Base-by-base conservation (phyloP, 2,329 filamentous ascomycete genomes). In the Trichoderma simmonsii region DNA sequence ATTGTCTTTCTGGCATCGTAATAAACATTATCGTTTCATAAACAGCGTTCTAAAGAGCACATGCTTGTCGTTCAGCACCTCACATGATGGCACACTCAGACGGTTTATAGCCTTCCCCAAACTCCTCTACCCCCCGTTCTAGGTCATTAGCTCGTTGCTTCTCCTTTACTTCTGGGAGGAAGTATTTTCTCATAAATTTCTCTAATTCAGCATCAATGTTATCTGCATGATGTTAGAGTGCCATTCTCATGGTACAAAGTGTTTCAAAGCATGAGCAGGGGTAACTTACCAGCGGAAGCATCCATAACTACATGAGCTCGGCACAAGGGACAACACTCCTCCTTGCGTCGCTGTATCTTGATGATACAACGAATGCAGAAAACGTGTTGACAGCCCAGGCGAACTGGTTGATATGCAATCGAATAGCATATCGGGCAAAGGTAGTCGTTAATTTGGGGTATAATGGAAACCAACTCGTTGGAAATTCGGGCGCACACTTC, bases 301-400 rank as follows among this genome's bases (percentile, higher is more conserved):
- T 86, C 83, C 83, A 93, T 86, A 12, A 97, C 88, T 0, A 91
- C 92, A 72, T 91, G 87, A 21, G 89, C 87, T 72, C 94, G 87
- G 79, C 94, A 97, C 69, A 96, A 84, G 0, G 94, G 93, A 78
- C 94, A 97, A 66, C 88, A 84, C 48, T 87, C 86, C 78, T 92
- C 90, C 73, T 86, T 85, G 51, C 89, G 88, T 60, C 90, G 89
- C 79, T 96, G 93, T 82, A 97, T 89, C 76, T 93, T 90, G 74
- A 97, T 90, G 63, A 95, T 86, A 78, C 94, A 97, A 3, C 92
- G 87, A 71, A 96, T 95, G 82, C 94, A 97, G 78, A 95, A 95
- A 15, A 95, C 83, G 75, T 96, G 93, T 32, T 87, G 83, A 80
- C 94, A 97, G 15, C 87, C 86, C 39, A 97, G 85, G 28, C 90